These are phyloP conservation scores for Pythium insidiosum DNA, from an alignment of 352 stramenopile species.

Conservation along the genomic window DNA sequence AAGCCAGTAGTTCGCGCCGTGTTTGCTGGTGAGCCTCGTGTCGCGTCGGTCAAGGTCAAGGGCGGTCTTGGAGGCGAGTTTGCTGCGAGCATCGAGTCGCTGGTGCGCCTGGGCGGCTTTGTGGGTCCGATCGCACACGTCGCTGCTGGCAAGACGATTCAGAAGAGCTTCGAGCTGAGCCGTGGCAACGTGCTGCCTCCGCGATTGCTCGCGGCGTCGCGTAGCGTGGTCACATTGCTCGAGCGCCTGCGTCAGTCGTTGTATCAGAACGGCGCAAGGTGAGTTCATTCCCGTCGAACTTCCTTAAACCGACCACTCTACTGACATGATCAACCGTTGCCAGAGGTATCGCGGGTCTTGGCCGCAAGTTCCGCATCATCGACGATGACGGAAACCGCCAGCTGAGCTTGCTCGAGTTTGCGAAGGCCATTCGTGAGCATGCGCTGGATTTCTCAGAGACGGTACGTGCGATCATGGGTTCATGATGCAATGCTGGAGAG, in stretches of 20 bases:
- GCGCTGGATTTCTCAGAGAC: slow-evolving; percentile 36
- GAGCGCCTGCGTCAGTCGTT: slow-evolving; percentile 57
- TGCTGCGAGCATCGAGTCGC: slow-evolving; percentile 37
- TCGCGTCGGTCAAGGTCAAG: slow-evolving; percentile 67
- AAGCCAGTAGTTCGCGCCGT: slow-evolving; percentile 71
- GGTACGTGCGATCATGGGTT: no score
- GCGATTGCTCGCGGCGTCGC: slow-evolving; percentile 45
- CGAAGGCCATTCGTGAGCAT: slow-evolving; percentile 68
- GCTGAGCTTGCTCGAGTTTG: slow-evolving; percentile 67
- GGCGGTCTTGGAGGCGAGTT: slow-evolving; percentile 64
- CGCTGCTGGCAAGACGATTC: slow-evolving; percentile 30
- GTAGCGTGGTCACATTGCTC: slow-evolving; percentile 49
- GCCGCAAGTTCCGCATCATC: slow-evolving; percentile 86
- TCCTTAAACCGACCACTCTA: no score
- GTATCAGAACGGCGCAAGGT: slow-evolving; percentile 70
- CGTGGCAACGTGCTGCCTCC: slow-evolving; percentile 63
- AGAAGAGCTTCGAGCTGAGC: slow-evolving; percentile 54
- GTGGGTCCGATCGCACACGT: slow-evolving; percentile 28
- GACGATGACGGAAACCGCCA: slow-evolving; percentile 82
- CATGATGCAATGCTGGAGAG: no score
- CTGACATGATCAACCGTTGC: slow-evolving; percentile 3
- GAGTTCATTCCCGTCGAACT: slow-evolving; percentile 12
- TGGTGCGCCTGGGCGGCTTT: slow-evolving; percentile 70
- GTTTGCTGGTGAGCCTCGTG: slow-evolving; percentile 72
- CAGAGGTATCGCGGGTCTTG: slow-evolving; percentile 62